These are phyloP conservation scores for Fusarium anthophilum DNA, from an alignment of 2,329 filamentous ascomycete species.

Conservation along the genomic window DNA sequence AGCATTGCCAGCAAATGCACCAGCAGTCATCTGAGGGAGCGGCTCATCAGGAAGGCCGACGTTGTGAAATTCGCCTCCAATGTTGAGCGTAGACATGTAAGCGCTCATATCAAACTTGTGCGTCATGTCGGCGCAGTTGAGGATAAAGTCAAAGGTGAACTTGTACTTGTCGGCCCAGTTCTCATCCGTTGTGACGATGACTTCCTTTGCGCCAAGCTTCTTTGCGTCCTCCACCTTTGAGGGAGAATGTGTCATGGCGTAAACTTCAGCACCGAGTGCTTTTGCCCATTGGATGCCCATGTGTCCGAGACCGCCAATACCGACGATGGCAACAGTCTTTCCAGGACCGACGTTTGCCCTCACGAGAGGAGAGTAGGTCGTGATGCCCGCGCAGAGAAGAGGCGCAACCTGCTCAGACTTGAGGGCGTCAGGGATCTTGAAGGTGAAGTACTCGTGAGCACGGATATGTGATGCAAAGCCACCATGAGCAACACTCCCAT, in stretches of 20 bases:
- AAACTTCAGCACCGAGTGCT: constrained; percentile 73
- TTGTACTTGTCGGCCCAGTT: constrained; percentile 66
- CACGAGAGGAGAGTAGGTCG: constrained; percentile 74
- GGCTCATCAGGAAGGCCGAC: constrained; percentile 65
- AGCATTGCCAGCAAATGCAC: constrained; percentile 60
- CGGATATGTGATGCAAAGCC: constrained; percentile 64
- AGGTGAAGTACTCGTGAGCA: constrained; percentile 66
- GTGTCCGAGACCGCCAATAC: constrained; percentile 79
- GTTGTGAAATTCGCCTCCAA: constrained; percentile 66
- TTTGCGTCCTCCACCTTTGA: constrained; percentile 68
- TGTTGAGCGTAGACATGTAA: constrained; percentile 61
- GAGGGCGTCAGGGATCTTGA: constrained; percentile 65
- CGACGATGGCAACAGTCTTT: constrained; percentile 73
- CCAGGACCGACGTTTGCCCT: constrained; percentile 75
- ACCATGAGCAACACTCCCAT: constrained; percentile 72
- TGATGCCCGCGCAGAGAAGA: constrained; percentile 82
- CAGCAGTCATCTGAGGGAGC: constrained; percentile 53
- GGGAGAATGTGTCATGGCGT: constrained; percentile 69
- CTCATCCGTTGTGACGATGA: constrained; percentile 58
- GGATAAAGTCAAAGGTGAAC: constrained; percentile 60
- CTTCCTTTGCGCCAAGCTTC: constrained; percentile 69
- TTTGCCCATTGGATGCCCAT: constrained; percentile 76
- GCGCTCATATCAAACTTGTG: constrained; percentile 63
- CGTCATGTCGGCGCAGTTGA: constrained; percentile 60
- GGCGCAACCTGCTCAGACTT: constrained; percentile 65